Base-by-base conservation (phyloP, 2,329 filamentous ascomycete species). In the Acrocalymma vagum region DNA sequence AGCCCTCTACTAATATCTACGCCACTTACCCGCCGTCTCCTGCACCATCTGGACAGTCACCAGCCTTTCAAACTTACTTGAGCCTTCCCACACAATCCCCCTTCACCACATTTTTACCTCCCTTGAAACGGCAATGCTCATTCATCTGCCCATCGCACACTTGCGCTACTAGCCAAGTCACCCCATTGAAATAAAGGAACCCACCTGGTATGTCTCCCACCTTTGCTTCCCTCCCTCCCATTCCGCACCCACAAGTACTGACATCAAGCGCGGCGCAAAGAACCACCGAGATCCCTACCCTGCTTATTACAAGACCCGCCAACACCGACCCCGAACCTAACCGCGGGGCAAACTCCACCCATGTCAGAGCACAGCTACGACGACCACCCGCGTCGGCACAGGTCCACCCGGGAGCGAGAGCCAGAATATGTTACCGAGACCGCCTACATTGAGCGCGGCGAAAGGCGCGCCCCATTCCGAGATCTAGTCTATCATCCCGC, bases 301-400 rank as follows among this genome's bases (percentile, higher is more conserved):
- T n/a, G n/a, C n/a, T n/a, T n/a, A n/a, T n/a, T n/a, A n/a, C n/a
- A n/a, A n/a, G n/a, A n/a, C n/a, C n/a, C 25, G 9, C 36, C 27
- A 16, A 24, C 4, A 4, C 27, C 6, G 26, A 14, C 28, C 17
- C 9, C 36, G 31, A 32, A 39, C 32, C 29, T 21, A 26, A 16
- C 38, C 33, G n/a, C 29, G 33, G 20, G n/a, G n/a, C 31, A 21
- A 27, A 24, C 33, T 36, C 44, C 23, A 53, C 51, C 55, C 63
- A 78, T 78, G 76, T 77, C 75, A 45, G 67, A 74, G 56, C 78
- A 78, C 69, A 67, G 69, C 69, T 73, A 77, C 60, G 72, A 75
- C 60, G n/a, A n/a, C n/a, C 67, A 70, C 54, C 72, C 73, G 35
- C 72, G 72, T 38, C 74, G 75, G 35, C 74, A 74, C 51, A 73